Base-by-base conservation (phyloP, 2,329 filamentous ascomycete genomes). In the Nannizziopsis barbatae region DNA sequence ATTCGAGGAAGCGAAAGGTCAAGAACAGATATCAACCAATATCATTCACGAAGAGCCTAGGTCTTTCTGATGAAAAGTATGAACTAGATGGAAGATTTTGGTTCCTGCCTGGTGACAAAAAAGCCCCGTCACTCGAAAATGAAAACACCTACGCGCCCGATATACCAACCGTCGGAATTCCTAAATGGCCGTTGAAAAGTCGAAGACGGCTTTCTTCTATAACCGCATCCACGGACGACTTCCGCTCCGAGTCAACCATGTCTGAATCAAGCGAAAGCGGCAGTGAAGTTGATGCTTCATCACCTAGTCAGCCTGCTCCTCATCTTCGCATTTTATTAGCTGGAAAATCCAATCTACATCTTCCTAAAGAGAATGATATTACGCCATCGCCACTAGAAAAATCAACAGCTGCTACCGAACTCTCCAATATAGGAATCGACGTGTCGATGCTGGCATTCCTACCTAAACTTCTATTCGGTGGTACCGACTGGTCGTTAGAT, bases 61-160 rank as follows among this genome's bases (percentile, higher is more conserved):
- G 65, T 35, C 55, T 67, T 18, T 71, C 72, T 48, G 72, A 77
- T 56, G 64, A 71, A 17, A 79, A 77, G 56, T 80, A 80, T 60
- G 65, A 67, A 36, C 50, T 64, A 40, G 61, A 67, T 30, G 74
- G 73, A 7, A 71, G 69, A 42, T 76, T 69, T 50, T 65, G 63
- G 55, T 69, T 70, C 40, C 52, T 57, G 14, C 45, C 55, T 30
- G 49, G 53, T 8, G 48, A 40, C 3, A 35, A 17, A 22, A 56
- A 31, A 36, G 22, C 42, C 1, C 32, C 43, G 30, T 41, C 49
- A 9, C 38, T 20, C 7, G 33, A 51, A 11, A 46, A 36, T 4
- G 49, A 47, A n/a, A 52, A 40, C 14, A 45, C 42, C 33, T 41
- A 50, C 33, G 46, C 54, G 8, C 55, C 53, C 31, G 54, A 58